phyloP scores from a whole-genome alignment of 140 eudicot genomes.

The Ambrosia hybrid region DNA sequence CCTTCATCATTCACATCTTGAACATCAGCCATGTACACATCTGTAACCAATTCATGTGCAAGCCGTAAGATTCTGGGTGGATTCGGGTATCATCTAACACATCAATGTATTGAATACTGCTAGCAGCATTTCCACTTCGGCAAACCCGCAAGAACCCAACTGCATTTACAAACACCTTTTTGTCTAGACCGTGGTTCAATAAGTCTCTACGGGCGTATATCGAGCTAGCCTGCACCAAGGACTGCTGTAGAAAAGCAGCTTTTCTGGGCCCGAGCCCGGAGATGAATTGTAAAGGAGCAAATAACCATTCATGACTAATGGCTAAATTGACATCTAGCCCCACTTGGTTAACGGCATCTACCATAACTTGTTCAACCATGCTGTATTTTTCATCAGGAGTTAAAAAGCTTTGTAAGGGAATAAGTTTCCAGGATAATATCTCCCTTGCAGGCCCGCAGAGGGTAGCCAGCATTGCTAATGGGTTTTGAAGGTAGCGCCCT shows the following conservation, averaged over 20 bases:
- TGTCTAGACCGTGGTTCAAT: slow-evolving; percentile 70
- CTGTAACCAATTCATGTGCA: slow-evolving; percentile 92
- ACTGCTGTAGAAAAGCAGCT: slow-evolving; percentile 82
- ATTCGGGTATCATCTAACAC: slow-evolving; percentile 91
- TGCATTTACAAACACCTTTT: slow-evolving; percentile 88
- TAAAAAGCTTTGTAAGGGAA: slow-evolving; percentile 72
- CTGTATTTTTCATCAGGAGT: slow-evolving; percentile 93
- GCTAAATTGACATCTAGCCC: slow-evolving; percentile 95
- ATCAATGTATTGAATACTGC: slow-evolving; percentile 70
- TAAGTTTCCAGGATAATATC: slow-evolving; percentile 89
- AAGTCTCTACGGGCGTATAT: slow-evolving; percentile 79
- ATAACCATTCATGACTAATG: slow-evolving; percentile 89
- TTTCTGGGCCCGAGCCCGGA: slow-evolving; percentile 98
- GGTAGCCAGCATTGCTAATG: slow-evolving; percentile 90
- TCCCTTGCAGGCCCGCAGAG: slow-evolving; percentile 90
- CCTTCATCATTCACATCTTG: slow-evolving; percentile 76
- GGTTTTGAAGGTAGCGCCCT: slow-evolving; percentile 93
- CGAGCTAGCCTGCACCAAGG: slow-evolving; percentile 73
- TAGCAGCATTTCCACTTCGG: slow-evolving; percentile 81
- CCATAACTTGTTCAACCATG: slow-evolving; percentile 95
- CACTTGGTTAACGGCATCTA: slow-evolving; percentile 90
- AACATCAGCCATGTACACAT: slow-evolving; percentile 49
- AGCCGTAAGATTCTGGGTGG: slow-evolving; percentile 88
- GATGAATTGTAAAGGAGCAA: slow-evolving; percentile 84
- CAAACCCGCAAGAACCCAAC: slow-evolving; percentile 92